These are phyloP conservation scores for Phaeolepiota aurea DNA, from an alignment of 768 basidiomycete species.

Conservation along the genomic window DNA sequence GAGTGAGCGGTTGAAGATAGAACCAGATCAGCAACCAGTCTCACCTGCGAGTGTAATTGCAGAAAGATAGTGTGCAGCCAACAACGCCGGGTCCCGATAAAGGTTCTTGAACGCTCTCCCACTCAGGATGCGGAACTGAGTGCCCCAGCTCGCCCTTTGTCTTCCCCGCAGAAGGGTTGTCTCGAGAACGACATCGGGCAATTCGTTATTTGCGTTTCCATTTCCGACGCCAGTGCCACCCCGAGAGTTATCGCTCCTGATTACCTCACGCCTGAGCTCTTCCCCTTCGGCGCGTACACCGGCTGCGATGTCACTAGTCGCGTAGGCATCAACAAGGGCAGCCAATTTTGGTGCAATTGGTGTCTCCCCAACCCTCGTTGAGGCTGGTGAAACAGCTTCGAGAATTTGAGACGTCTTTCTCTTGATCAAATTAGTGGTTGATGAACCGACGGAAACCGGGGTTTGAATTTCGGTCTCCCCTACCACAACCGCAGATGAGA, in stretches of 20 bases:
- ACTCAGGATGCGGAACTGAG: constrained; percentile 91
- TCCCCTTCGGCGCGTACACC: constrained; percentile 57
- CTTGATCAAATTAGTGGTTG: constrained; percentile 48
- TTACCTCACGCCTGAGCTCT: constrained; percentile 27
- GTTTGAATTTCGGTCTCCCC: neutral
- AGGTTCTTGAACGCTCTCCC: constrained; percentile 97
- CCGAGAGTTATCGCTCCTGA: constrained; percentile 15
- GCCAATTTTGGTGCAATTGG: constrained; percentile 52
- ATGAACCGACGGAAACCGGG: constrained; percentile 23
- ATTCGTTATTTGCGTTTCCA: constrained; percentile 23
- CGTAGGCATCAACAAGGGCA: constrained; percentile 67
- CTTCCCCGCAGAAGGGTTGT: constrained; percentile 59
- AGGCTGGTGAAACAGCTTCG: constrained; percentile 40
- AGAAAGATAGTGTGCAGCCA: constrained; percentile 85
- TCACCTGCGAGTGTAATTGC: constrained; percentile 78
- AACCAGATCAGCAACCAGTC: too few species aligned
- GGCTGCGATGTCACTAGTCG: constrained; percentile 55
- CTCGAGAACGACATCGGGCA: constrained; percentile 65
- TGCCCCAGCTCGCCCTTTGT: constrained; percentile 78
- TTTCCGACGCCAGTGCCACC: constrained; percentile 16
- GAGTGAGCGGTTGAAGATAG: too few species aligned
- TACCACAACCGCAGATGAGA: constrained; percentile 16
- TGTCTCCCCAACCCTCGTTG: constrained; percentile 14
- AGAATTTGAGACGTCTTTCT: constrained; percentile 70
- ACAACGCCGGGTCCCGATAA: constrained; percentile 87